Base-by-base conservation (phyloP, 495 filamentous ascomycete genomes). In the Barbatosphaeria neglecta region DNA sequence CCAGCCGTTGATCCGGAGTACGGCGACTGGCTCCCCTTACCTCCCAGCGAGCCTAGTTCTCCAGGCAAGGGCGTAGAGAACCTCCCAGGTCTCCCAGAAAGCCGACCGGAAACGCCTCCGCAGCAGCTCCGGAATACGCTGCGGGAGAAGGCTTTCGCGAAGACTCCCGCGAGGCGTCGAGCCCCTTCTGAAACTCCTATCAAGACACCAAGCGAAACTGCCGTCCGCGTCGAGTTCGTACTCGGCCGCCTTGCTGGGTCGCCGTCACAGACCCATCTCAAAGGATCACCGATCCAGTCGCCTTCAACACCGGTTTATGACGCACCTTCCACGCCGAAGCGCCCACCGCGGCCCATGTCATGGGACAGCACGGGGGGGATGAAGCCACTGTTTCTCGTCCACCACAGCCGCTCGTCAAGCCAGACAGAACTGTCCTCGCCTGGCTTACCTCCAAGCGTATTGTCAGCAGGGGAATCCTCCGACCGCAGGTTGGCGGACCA, bases 1-100 rank as follows among this genome's bases (percentile, higher is more conserved):
- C 72, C 73, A 41, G 73, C 74, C 37, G 77, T 78, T 50, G 75
- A 78, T 57, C 75, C 75, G 18, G 67, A 67, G 43, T 73, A 70
- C 50, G 71, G 73, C 47, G 75, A 78, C 48, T 58, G 77, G 13
- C 65, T 78, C 37, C 74, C 72, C 23, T 54, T 78, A 43, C 75
- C 75, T 51, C 75, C 75, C 16, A 75, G 69, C 48, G 59, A 60
- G 45, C 66, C 74, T 50, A 61, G 56, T 22, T 66, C 67, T n/a
- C 73, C 72, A 37, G 57, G 41, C 53, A 51, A 56, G 28, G 55
- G 50, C 19, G 18, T 44, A n/a, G 62, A 64, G 5, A 27, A 56
- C 19, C 58, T 74, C 9, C 74, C 75, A 1, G 50, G 60, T 24
- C 60, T 78, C 0, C 75, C 75, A 22, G 72, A 75, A 13, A 77